Conservation (phyloP, 1,284 basidiomycete genomes). For the Erythrobasidium hasegawianum region DNA sequence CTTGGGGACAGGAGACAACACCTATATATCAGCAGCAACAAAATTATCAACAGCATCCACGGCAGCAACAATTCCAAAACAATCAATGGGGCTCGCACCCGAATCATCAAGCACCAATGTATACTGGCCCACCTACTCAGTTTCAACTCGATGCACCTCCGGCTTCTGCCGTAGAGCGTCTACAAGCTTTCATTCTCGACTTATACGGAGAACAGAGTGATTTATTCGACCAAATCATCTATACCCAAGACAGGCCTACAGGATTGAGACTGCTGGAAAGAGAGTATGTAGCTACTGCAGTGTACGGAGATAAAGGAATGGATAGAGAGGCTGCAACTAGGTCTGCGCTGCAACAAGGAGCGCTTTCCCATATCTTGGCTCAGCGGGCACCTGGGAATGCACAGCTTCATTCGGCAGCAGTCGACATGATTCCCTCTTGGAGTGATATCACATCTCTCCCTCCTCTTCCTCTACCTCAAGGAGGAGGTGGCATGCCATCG, state of each 20-base stretch:
- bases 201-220: constrained; percentile 17
- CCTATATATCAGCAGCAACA: not conserved
- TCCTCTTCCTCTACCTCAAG: constrained; percentile 1
- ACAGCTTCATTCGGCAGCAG: constrained; percentile 20
- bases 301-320: constrained; percentile 15
- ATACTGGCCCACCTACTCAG: constrained; percentile 22
- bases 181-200: constrained; percentile 27
- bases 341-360: constrained; percentile 16
- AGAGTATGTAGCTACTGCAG: constrained; percentile 11
- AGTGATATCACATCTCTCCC: not conserved
- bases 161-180: constrained; percentile 9
- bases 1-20: not conserved
- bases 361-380: constrained; percentile 11
- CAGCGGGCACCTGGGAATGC: constrained; percentile 12
- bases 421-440: constrained; percentile 21
- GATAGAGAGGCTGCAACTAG: constrained; percentile 22
- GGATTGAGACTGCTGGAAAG: constrained; percentile 17
- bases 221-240: constrained; percentile 25
- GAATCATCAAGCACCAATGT: not conserved
- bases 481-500: not conserved
- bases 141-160: constrained; percentile 13
- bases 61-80: no score
- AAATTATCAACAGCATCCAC: no score
- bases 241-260: constrained; percentile 3
- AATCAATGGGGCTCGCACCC: not conserved